Conservation (phyloP, 805 yeast genomes). For the Teunomyces funiuensis region DNA sequence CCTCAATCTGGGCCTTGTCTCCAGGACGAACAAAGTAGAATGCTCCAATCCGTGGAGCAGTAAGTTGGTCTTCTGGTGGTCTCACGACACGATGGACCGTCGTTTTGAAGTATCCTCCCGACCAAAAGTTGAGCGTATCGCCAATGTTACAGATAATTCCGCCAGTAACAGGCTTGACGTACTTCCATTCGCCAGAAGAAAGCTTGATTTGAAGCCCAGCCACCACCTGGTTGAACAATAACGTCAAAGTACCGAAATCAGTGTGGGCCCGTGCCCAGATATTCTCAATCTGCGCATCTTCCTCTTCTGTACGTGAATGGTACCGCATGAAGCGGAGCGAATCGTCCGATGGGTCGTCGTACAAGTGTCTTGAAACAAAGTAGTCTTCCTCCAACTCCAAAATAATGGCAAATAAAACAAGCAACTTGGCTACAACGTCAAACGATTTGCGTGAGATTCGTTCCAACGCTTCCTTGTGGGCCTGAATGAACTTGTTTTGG, state of each 20-base stretch:
- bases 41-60: constrained; percentile 32
- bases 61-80: constrained; percentile 34
- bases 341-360: constrained; percentile 35
- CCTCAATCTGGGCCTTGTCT: constrained; percentile 25
- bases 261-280: constrained; percentile 38
- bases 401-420: constrained; percentile 32
- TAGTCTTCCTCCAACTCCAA: constrained; percentile 34
- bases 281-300: constrained; percentile 29
- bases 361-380: constrained; percentile 29
- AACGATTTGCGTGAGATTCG: constrained; percentile 21
- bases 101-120: constrained; percentile 36
- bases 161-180: constrained; percentile 31
- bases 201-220: constrained; percentile 35
- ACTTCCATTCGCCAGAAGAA: constrained; percentile 31
- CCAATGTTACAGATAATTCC: constrained; percentile 37
- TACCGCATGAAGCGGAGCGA: constrained; percentile 35
- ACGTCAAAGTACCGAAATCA: constrained; percentile 36
- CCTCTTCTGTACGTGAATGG: constrained; percentile 26
- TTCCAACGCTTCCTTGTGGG: constrained; percentile 20
- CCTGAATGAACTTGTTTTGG: constrained; percentile 22
- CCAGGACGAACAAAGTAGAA: constrained; percentile 38
- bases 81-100: constrained; percentile 35
- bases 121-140: constrained; percentile 34
- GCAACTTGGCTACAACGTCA: constrained; percentile 23
- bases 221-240: constrained; percentile 34